Evolutionary conservation across 257 asterid species (phyloP).

Genomic region (Solanum verrucosum): DNA sequence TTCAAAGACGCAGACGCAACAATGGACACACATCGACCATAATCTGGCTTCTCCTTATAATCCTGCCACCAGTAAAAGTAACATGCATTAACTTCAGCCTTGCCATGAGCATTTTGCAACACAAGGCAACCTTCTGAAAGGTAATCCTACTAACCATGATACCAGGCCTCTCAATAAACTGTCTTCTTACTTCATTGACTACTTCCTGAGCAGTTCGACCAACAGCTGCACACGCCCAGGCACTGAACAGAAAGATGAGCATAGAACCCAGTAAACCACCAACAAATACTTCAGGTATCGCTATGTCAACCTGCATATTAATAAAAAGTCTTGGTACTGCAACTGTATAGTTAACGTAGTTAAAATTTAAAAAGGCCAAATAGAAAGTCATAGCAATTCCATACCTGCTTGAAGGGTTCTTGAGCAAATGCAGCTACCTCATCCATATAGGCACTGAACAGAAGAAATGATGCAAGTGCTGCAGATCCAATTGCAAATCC

Average conservation of each 20-base stretch:
- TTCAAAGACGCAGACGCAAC: conserved; percentile 96
- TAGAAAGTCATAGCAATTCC: not conserved
- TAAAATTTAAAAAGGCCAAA: not conserved
- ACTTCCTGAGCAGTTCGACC: conserved; percentile 99
- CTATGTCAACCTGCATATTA: conserved; percentile 77
- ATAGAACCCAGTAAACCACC: conserved; percentile 97
- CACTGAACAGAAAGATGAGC: conserved; percentile 95
- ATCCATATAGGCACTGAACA: conserved; percentile 99
- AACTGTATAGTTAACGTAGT: not conserved
- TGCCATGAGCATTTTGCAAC: not conserved
- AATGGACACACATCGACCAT: conserved; percentile 91
- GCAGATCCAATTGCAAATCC: conserved; percentile 99
- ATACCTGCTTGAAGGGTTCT: conserved; percentile 65
- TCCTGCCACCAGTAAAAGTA: conserved; percentile 40
- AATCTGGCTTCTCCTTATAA: conserved; percentile 97
- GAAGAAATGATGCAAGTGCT: conserved; percentile 94
- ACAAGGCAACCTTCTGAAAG: not conserved
- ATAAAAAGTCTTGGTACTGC: not conserved
- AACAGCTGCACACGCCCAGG: conserved; percentile 99
- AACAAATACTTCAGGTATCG: conserved; percentile 94
- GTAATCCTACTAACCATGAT: conserved; percentile 67
- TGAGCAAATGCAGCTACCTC: conserved; percentile 83
- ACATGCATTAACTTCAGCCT: not conserved
- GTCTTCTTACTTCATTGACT: conserved; percentile 96
- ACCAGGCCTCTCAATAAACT: conserved; percentile 98